These are phyloP conservation scores for Cystobasidium onofrii DNA, from an alignment of 768 basidiomycete genomes.

Conservation along the genomic window DNA sequence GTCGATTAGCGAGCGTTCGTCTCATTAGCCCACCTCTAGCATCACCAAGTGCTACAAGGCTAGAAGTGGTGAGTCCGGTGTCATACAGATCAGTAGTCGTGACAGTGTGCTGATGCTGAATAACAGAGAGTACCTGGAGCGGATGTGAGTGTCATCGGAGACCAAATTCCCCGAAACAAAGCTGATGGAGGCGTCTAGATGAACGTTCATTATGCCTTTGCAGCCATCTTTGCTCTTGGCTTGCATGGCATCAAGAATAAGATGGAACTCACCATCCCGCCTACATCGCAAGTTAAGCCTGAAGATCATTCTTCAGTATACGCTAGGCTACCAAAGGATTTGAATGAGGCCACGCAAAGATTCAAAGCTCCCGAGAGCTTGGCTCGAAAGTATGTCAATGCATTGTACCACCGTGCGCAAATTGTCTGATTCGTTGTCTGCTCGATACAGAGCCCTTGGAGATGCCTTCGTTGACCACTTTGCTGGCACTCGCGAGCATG, in stretches of 20 bases:
- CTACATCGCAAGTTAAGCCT: conserved; percentile 50
- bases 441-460: conserved; percentile 51
- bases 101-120: background rate
- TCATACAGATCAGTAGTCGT: background rate
- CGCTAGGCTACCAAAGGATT: conserved; percentile 65
- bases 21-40: conserved; percentile 86
- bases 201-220: conserved; percentile 80
- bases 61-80: conserved; percentile 56
- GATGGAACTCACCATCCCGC: conserved; percentile 59
- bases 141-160: conserved; percentile 77
- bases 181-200: too few relatives aligned
- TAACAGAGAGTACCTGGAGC: conserved; percentile 75
- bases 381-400: conserved; percentile 56
- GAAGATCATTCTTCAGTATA: conserved; percentile 50
- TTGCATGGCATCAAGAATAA: conserved; percentile 77
- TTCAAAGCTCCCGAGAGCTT: conserved; percentile 73
- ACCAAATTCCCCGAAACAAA: too few relatives aligned
- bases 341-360: conserved; percentile 66
- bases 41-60: conserved; percentile 68
- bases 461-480: conserved; percentile 88
- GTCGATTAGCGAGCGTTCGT: conserved; percentile 80
- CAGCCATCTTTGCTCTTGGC: conserved; percentile 78
- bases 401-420: background rate
- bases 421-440: conserved; percentile 7
- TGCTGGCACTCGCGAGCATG: conserved; percentile 88